A percentile compares a stretch with the other conserved stretches of the same genome.
Conservation (phyloP, 257 asterid species). For the Asclepias syriaca region DNA sequence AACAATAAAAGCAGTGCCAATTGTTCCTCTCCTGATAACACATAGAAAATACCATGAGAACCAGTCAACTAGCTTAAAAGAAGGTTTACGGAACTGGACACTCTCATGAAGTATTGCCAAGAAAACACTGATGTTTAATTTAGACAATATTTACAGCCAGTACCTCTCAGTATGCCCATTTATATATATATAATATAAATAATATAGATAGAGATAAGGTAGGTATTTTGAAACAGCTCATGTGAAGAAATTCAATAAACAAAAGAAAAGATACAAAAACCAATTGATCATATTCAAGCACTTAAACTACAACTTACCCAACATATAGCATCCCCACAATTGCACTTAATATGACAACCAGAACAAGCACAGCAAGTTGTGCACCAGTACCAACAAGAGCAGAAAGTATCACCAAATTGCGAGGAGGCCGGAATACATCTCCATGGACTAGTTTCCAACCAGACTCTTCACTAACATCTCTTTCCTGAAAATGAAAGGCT, state of each 20-base stretch:
- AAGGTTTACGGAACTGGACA: constrained; percentile 28
- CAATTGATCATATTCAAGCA: background rate
- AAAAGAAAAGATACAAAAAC: background rate
- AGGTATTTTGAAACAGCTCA: no score
- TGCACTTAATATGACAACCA: constrained; percentile 49
- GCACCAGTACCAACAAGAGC: constrained; percentile 65
- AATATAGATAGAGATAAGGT: no score
- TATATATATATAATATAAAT: no score
- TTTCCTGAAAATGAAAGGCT: constrained; percentile 32
- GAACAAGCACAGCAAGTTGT: constrained; percentile 52
- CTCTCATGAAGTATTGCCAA: background rate
- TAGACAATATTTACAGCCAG: background rate
- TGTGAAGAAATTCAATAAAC: background rate
- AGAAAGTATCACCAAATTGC: constrained; percentile 39
- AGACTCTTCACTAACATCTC: constrained; percentile 62
- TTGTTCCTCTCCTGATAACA: constrained; percentile 52
- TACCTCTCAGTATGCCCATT: no score
- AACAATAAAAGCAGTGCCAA: constrained; percentile 52
- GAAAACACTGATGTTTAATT: background rate
- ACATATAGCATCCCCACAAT: constrained; percentile 56
- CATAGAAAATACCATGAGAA: constrained; percentile 11
- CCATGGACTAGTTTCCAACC: constrained; percentile 75
- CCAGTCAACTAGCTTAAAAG: background rate
- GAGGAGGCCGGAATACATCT: constrained; percentile 54
- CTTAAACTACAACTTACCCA: constrained; percentile 41